Conservation (phyloP, 2,329 filamentous ascomycete species). For the Aspergillus awamori region DNA sequence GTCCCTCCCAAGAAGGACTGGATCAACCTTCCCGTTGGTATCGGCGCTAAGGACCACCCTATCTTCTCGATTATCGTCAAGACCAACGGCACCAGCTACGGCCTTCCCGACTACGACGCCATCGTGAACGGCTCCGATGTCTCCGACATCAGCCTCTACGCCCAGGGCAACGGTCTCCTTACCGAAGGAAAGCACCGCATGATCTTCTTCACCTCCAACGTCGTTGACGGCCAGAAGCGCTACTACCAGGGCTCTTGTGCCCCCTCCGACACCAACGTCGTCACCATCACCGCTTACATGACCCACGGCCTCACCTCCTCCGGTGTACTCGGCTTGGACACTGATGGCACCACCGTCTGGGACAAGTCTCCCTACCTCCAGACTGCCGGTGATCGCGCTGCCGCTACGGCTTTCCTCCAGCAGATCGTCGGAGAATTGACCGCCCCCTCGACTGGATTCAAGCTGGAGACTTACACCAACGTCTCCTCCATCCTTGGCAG, state of each 20-base stretch:
- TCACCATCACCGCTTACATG: slow-evolving; percentile 30
- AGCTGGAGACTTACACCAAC: slow-evolving; percentile 28
- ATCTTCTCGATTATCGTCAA: slow-evolving; percentile 16
- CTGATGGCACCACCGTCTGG: slow-evolving; percentile 29
- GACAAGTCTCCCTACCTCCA: slow-evolving; percentile 30
- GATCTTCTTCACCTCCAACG: slow-evolving; percentile 32
- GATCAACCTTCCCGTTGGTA: slow-evolving; percentile 56
- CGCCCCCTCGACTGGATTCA: slow-evolving; percentile 22
- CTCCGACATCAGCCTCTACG: slow-evolving; percentile 29
- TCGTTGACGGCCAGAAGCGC: slow-evolving; percentile 28
- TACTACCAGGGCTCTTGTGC: slow-evolving; percentile 33
- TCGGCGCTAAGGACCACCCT: slow-evolving; percentile 52
- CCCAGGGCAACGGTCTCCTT: slow-evolving; percentile 22
- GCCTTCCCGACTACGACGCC: neutral
- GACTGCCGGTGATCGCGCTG: slow-evolving; percentile 26
- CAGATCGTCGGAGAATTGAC: slow-evolving; percentile 27
- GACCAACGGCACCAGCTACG: slow-evolving; percentile 19
- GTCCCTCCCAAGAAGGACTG: slow-evolving; percentile 49
- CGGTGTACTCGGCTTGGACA: slow-evolving; percentile 28
- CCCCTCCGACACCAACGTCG: slow-evolving; percentile 16
- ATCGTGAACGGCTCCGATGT: slow-evolving; percentile 12
- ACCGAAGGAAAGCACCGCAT: slow-evolving; percentile 31
- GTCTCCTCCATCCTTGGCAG: slow-evolving; percentile 26
- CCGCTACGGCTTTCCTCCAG: slow-evolving; percentile 24
- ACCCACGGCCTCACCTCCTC: slow-evolving; percentile 33